Evolutionary conservation across 306 rosid species (phyloP).

Genomic region (Datisca glomerata): DNA sequence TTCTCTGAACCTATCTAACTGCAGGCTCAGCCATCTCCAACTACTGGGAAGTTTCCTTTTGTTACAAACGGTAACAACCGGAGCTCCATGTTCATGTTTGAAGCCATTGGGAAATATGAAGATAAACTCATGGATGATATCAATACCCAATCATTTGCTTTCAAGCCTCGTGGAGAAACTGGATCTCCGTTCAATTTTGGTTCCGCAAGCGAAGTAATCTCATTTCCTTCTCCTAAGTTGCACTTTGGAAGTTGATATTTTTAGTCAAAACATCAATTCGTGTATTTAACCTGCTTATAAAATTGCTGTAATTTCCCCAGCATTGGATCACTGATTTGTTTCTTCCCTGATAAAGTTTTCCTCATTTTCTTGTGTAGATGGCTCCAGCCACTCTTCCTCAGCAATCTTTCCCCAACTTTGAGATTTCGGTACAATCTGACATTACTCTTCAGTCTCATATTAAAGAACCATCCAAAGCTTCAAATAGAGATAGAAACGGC

Average conservation of each 20-base stretch:
- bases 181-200: constrained; percentile 46
- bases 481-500: constrained; percentile 34
- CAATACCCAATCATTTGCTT: constrained; percentile 50
- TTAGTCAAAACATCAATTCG: not conserved
- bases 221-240: not conserved
- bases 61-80: constrained; percentile 27
- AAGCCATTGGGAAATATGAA: constrained; percentile 29
- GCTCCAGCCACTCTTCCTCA: constrained; percentile 32
- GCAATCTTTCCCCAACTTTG: constrained; percentile 40
- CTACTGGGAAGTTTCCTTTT: constrained; percentile 75
- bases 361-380: constrained; percentile 26
- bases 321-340: too few relatives aligned
- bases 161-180: constrained; percentile 49
- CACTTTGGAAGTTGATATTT: not conserved
- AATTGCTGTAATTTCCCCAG: too few relatives aligned
- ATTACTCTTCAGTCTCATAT: constrained; percentile 38
- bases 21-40: constrained; percentile 96
- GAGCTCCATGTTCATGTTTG: constrained; percentile 23
- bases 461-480: constrained; percentile 34
- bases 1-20: constrained; percentile 24
- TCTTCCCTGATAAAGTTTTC: not conserved
- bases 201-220: constrained; percentile 57
- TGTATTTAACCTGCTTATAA: not conserved
- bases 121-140: constrained; percentile 32
- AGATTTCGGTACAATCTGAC: constrained; percentile 47